Conservation (phyloP, 2,329 filamentous ascomycete genomes). For the Calonectria hongkongensis region DNA sequence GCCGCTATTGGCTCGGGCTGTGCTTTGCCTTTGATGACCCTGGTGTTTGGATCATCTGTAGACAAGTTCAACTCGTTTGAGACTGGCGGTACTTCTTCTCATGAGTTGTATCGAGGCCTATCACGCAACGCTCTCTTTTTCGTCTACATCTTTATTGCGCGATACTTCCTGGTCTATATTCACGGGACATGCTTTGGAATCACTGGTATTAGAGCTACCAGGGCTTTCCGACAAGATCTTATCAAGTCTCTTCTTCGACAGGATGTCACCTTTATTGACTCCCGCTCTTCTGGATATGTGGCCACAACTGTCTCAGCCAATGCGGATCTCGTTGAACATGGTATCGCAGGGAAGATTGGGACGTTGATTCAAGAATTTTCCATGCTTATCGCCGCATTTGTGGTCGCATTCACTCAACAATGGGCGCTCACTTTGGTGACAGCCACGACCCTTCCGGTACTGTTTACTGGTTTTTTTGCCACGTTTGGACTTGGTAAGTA, state of each 20-base stretch:
- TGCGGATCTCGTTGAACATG: neutral
- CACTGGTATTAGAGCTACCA: neutral
- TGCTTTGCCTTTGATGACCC: neutral
- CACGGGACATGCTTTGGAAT: neutral
- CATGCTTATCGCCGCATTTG: neutral
- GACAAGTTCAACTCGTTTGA: constrained; percentile 13
- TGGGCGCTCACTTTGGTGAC: neutral
- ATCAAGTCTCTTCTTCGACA: neutral
- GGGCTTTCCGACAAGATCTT: neutral
- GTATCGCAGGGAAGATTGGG: neutral
- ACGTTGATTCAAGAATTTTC: neutral
- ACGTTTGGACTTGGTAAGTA: neutral
- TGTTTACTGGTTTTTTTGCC: neutral
- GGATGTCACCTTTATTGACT: neutral
- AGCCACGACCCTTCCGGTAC: neutral
- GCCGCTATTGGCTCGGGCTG: neutral
- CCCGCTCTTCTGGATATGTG: neutral
- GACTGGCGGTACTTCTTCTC: fast-evolving
- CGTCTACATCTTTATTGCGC: neutral
- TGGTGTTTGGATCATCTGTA: neutral
- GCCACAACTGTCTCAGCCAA: constrained; percentile 11
- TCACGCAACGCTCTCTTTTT: neutral
- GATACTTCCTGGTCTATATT: neutral
- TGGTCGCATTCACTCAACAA: neutral
- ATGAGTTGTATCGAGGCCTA: neutral